phyloP scores from a whole-genome alignment of 306 rosid genomes.

The Dalbergia cochinchinensis region DNA sequence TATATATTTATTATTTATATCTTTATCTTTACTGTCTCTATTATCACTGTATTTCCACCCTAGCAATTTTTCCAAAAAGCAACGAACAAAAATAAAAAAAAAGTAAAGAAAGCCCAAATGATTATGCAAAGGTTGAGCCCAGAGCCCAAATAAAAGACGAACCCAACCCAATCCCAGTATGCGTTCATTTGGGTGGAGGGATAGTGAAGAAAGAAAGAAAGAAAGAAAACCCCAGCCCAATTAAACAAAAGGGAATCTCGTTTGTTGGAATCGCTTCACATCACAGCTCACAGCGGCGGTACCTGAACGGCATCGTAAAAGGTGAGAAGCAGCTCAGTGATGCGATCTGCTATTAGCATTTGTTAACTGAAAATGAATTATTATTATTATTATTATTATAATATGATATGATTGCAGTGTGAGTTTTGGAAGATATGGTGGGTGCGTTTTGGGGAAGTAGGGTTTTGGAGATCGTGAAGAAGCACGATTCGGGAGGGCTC shows the following conservation, averaged over 20 bases:
- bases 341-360: background rate
- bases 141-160: background rate
- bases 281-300: too few species aligned
- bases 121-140: background rate
- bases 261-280: background rate
- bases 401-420: background rate
- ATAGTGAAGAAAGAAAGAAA: background rate
- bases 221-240: background rate
- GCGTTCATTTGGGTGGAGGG: background rate
- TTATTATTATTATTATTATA: too few species aligned
- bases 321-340: too few species aligned
- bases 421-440: conserved; percentile 43
- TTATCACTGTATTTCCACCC: too few species aligned
- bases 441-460: conserved; percentile 91
- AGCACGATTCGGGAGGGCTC: conserved; percentile 90
- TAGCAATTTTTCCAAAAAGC: too few species aligned
- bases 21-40: too few species aligned
- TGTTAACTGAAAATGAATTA: background rate
- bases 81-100: too few species aligned
- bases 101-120: too few species aligned
- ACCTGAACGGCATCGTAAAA: too few species aligned
- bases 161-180: background rate
- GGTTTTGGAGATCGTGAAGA: conserved; percentile 91
- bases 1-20: too few species aligned
- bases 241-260: too few species aligned